Conservation (phyloP, 345 rosid species). For the Raphanus raphanistrum region DNA sequence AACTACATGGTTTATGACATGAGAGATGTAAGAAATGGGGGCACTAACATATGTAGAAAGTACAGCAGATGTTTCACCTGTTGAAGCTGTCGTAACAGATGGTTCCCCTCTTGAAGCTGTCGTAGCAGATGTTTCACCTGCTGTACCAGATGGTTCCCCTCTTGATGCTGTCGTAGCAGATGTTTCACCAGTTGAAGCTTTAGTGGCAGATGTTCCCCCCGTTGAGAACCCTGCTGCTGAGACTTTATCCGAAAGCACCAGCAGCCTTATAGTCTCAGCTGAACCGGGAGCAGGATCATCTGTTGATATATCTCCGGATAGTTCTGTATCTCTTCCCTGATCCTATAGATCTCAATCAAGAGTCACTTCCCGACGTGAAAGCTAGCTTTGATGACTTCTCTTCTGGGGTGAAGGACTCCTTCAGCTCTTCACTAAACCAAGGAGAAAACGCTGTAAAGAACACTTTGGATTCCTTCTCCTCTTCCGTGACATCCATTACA, state of each 20-base stretch:
- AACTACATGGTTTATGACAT: slow-evolving; percentile 42
- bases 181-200: background rate
- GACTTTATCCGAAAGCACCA: slow-evolving; percentile 43
- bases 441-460: slow-evolving; percentile 57
- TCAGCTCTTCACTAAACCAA: slow-evolving; percentile 52
- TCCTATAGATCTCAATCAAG: slow-evolving; percentile 39
- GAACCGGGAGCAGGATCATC: slow-evolving; percentile 47
- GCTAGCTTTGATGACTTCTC: slow-evolving; percentile 55
- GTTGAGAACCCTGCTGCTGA: slow-evolving; percentile 35
- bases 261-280: slow-evolving; percentile 33
- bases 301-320: slow-evolving; percentile 42
- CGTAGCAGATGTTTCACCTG: background rate
- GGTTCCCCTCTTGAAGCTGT: slow-evolving; percentile 3
- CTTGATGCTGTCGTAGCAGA: background rate
- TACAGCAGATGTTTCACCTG: slow-evolving; percentile 11
- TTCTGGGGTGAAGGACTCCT: slow-evolving; percentile 47
- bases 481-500: slow-evolving; percentile 56
- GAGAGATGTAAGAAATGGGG: slow-evolving; percentile 40
- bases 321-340: slow-evolving; percentile 41
- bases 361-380: slow-evolving; percentile 44
- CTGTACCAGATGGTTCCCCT: slow-evolving; percentile 1
- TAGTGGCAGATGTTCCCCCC: background rate
- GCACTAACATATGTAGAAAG: slow-evolving; percentile 50
- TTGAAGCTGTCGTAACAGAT: slow-evolving; percentile 2
- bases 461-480: slow-evolving; percentile 56